Percentiles rank a stretch among this genome's conserved stretches.
These are phyloP conservation scores for Selaginella tamariscina DNA, from an alignment of 75 land plant species.

Conservation along the genomic window DNA sequence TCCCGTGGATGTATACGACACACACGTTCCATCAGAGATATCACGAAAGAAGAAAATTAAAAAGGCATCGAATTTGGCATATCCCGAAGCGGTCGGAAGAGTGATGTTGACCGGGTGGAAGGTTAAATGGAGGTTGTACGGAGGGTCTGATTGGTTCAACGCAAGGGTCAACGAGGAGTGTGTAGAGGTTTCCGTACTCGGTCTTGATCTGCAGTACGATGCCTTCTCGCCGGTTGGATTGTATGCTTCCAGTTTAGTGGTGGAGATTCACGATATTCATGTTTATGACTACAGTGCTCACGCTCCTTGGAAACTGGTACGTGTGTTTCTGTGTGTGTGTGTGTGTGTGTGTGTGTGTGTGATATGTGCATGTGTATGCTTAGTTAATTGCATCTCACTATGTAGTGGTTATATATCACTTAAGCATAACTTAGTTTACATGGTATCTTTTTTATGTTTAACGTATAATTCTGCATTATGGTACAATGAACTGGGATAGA, in stretches of 20 bases:
- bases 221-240: slow-evolving; percentile 48
- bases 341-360: too few relatives aligned
- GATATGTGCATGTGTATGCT: too few relatives aligned
- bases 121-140: slow-evolving; percentile 59
- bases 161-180: slow-evolving; percentile 39
- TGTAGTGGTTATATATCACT: too few relatives aligned
- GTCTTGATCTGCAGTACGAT: slow-evolving; percentile 51
- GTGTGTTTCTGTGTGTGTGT: too few relatives aligned
- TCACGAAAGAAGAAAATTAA: slow-evolving; percentile 9
- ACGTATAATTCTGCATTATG: not conserved
- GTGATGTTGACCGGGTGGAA: slow-evolving; percentile 45
- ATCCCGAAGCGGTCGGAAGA: slow-evolving; percentile 30
- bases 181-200: slow-evolving; percentile 48
- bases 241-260: slow-evolving; percentile 47
- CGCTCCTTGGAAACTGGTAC: slow-evolving; percentile 96
- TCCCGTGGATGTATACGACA: slow-evolving; percentile 39
- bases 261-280: slow-evolving; percentile 50
- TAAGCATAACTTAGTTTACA: too few relatives aligned
- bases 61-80: slow-evolving; percentile 3
- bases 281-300: slow-evolving; percentile 57
- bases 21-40: slow-evolving; percentile 38
- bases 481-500: too few relatives aligned
- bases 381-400: not conserved
- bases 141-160: slow-evolving; percentile 65
- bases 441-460: slow-evolving; percentile 32